A percentile compares a stretch with the other conserved stretches of the same genome.
phyloP scores from a whole-genome alignment of 495 filamentous ascomycete genomes.

The Chlorociboria aeruginascens region DNA sequence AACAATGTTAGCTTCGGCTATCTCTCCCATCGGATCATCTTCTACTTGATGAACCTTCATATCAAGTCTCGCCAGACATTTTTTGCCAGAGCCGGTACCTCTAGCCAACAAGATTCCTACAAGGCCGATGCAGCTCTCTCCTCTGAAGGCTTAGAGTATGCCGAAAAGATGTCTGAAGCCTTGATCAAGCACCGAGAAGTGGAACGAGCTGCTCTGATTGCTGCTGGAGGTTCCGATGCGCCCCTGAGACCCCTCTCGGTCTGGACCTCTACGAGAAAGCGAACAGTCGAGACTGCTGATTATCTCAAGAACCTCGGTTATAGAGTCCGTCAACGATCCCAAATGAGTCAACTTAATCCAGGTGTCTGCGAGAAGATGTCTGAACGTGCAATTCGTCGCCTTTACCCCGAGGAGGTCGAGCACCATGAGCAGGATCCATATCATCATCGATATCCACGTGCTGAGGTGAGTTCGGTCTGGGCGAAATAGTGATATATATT shows the following conservation, averaged over 20 bases:
- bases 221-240: constrained; percentile 51
- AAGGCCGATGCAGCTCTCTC: constrained; percentile 80
- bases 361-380: constrained; percentile 87
- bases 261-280: constrained; percentile 86
- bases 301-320: constrained; percentile 67
- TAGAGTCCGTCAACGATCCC: constrained; percentile 76
- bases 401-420: constrained; percentile 79
- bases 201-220: constrained; percentile 58
- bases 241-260: constrained; percentile 72
- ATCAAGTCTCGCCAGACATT: constrained; percentile 90
- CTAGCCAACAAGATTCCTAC: constrained; percentile 71
- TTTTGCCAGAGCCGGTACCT: constrained; percentile 69
- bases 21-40: constrained; percentile 89
- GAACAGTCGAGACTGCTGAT: constrained; percentile 84
- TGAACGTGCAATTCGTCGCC: constrained; percentile 62
- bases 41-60: constrained; percentile 94
- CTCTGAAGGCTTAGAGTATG: constrained; percentile 72
- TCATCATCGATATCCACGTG: constrained; percentile 90
- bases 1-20: constrained; percentile 96
- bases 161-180: constrained; percentile 74
- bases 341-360: constrained; percentile 94
- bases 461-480: constrained; percentile 51
- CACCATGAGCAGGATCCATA: constrained; percentile 95
- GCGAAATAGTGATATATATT: constrained; percentile 20
- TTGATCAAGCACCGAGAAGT: constrained; percentile 70